Conservation (phyloP, 83 land plant genomes). For the Isoetes engelmannii region DNA sequence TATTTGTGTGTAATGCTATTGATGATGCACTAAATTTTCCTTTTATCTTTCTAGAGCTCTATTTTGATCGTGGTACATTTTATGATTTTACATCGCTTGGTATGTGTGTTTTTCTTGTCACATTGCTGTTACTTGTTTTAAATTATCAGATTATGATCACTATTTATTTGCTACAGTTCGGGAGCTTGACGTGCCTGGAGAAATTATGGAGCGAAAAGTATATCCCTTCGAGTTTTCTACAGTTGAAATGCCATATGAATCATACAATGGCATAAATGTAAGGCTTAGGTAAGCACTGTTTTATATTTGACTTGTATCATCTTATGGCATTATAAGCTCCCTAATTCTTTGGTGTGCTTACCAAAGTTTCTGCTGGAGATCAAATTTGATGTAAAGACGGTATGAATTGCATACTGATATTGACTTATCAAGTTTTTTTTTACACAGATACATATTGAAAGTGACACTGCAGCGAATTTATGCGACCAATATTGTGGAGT, state of each 20-base stretch:
- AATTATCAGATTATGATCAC: background rate
- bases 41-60: slow-evolving; percentile 11
- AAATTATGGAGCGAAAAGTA: slow-evolving; percentile 6
- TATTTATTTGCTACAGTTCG: slow-evolving; percentile 10
- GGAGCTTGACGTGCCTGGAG: slow-evolving; percentile 22
- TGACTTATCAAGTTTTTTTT: background rate
- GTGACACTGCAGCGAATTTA: background rate
- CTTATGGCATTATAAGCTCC: background rate
- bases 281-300: slow-evolving; percentile 13
- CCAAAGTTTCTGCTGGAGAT: background rate
- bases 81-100: slow-evolving; percentile 21
- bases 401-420: no score
- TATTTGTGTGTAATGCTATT: background rate
- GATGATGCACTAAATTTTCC: background rate
- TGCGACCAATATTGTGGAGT: background rate
- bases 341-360: background rate
- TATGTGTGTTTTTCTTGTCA: background rate
- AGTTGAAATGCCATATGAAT: slow-evolving; percentile 25
- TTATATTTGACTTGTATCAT: background rate
- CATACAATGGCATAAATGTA: slow-evolving; percentile 17
- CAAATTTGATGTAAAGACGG: background rate
- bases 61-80: slow-evolving; percentile 10
- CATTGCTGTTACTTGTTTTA: background rate
- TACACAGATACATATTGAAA: background rate
- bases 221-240: slow-evolving; percentile 20